These are phyloP conservation scores for Gracilariopsis chorda DNA, from an alignment of 23 red algal species.

Conservation along the genomic window DNA sequence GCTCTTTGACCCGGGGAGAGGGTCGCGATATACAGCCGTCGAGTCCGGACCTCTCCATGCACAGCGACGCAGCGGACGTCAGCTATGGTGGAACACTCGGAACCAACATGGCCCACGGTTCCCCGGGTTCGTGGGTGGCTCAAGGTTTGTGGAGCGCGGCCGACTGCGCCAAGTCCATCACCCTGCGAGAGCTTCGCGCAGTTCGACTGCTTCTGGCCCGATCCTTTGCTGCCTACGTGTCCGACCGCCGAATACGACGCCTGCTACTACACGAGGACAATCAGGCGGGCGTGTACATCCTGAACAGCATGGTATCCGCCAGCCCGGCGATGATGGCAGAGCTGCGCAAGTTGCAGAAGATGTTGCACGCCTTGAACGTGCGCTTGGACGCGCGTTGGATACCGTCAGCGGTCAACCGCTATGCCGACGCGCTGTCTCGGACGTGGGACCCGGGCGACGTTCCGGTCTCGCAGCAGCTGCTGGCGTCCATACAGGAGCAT, in stretches of 20 bases:
- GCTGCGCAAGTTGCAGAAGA: background rate
- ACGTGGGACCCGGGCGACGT: background rate
- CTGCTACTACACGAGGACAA: slow-evolving; percentile 11
- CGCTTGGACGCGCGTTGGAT: background rate
- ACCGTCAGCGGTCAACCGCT: slow-evolving; percentile 10
- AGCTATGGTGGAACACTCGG: slow-evolving; percentile 7
- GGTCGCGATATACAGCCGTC: background rate
- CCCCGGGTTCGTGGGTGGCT: background rate
- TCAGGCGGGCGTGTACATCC: background rate
- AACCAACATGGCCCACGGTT: background rate
- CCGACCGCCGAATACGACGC: background rate
- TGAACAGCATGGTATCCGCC: background rate
- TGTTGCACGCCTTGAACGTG: background rate
- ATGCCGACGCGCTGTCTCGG: background rate
- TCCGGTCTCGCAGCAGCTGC: background rate
- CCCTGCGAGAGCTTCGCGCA: background rate
- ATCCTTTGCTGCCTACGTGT: background rate
- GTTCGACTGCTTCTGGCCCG: background rate
- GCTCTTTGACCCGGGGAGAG: background rate
- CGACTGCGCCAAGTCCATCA: background rate
- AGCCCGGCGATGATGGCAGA: slow-evolving; percentile 20
- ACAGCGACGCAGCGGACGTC: background rate
- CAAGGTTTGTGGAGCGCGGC: background rate
- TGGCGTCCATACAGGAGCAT: background rate
- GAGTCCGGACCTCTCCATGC: background rate